Percentiles rank a stretch among this genome's conserved stretches.
Evolutionary conservation across 2,329 filamentous ascomycete species (phyloP).

Genomic region (Paraphaeosphaeria minitans): DNA sequence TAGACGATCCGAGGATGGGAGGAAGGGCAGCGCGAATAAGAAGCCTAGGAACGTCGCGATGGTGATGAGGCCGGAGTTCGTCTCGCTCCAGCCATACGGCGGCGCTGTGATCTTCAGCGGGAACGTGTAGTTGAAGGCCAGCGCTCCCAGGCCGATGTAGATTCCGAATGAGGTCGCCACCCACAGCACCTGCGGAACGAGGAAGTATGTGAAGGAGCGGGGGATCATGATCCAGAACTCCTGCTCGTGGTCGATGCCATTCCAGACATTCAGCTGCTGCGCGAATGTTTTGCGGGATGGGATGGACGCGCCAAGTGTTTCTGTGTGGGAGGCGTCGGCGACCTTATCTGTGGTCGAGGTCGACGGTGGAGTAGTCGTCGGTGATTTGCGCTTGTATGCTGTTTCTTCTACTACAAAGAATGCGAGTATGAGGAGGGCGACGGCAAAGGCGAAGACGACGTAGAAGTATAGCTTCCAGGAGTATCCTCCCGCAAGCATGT

Average conservation of each 20-base stretch:
- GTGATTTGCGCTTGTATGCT: constrained; percentile 50
- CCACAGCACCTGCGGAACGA: constrained; percentile 46
- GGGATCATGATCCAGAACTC: constrained; percentile 44
- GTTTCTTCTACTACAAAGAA: constrained; percentile 67
- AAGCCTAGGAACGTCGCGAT: constrained; percentile 46
- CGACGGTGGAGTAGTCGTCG: constrained; percentile 7
- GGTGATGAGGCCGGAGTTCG: constrained; percentile 38
- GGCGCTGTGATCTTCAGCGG: constrained; percentile 41
- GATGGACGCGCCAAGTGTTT: constrained; percentile 21
- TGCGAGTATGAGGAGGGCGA: constrained; percentile 50
- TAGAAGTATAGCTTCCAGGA: constrained; percentile 68
- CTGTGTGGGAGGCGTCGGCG: constrained; percentile 28
- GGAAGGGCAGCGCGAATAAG: constrained; percentile 41
- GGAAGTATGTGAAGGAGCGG: constrained; percentile 44
- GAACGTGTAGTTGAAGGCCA: constrained; percentile 49
- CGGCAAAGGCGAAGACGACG: constrained; percentile 62
- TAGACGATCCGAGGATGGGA: constrained; percentile 55
- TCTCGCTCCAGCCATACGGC: constrained; percentile 39
- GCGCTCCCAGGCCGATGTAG: constrained; percentile 46
- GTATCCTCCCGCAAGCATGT: constrained; percentile 64
- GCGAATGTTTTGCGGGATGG: constrained; percentile 36
- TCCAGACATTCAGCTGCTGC: constrained; percentile 41
- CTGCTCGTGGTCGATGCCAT: constrained; percentile 37
- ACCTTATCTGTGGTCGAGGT: constrained; percentile 16
- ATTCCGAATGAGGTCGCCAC: constrained; percentile 46